Evolutionary conservation across 2,329 filamentous ascomycete genomes (phyloP), one percentile per base, ranked within the genome.

Genomic region (Raffaelea albimanens): DNA sequence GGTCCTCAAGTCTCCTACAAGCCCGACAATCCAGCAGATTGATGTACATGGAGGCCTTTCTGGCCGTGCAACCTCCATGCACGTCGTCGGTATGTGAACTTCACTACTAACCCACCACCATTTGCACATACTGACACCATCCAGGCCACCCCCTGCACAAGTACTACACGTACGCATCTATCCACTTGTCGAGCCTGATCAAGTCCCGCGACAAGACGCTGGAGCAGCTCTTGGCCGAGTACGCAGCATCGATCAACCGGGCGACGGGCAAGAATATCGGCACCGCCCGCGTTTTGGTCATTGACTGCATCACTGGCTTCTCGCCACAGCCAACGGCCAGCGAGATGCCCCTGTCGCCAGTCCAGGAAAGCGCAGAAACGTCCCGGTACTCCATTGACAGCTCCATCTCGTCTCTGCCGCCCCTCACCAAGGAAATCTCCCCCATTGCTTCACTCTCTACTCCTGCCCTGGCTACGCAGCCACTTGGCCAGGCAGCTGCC

Each of bases 81-180:
- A 72, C 47, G 66, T 70, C 40, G 73, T 68, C 51, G 70, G 72
- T 75, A 60, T 21, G 38, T 38, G n/a, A n/a, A 38, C 2, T 10
- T 31, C 22, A 16, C 3, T 8, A 21, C 22, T 8, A 25, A 11
- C 18, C 8, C n/a, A 19, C 18, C 5, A 22, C 31, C 13, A 22
- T 3, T 18, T 20, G 19, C 13, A 4, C 23, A 31, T n/a, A 16
- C 39, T 43, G 21, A 47, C 29, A 40, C 11, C n/a, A 3, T 34
- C 33, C 23, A 78, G 78, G 78, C 10, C 80, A 83, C 48, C 78
- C 79, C 1, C 63, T 83, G 10, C 80, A 83, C 59, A 81, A 82
- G 54, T 77, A 65, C 48, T 83, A 74, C 58, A 76, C 72, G 13
- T 82, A 80, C 56, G 75, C 71, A 8, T 68, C 76, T 18, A 71